A percentile compares a stretch with the other conserved stretches of the same genome.
phyloP scores from a whole-genome alignment of 2,329 filamentous ascomycete species.

The Xylariaceae sp. region DNA sequence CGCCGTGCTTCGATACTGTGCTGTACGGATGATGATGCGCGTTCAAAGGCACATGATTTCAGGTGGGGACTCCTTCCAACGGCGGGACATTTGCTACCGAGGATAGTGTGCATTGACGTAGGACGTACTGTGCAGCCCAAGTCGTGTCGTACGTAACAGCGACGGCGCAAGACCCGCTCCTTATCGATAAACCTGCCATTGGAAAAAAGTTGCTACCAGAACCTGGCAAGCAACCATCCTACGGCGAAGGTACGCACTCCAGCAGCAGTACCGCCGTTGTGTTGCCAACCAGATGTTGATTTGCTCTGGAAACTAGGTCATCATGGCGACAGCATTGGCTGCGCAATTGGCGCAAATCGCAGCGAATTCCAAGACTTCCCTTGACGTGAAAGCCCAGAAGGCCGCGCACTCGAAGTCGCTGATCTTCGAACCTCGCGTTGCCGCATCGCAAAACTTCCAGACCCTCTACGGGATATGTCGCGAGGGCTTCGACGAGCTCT shows the following conservation, averaged over 20 bases:
- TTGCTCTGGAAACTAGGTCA: constrained; percentile 10
- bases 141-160: background rate
- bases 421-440: constrained; percentile 82
- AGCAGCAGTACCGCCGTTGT: background rate
- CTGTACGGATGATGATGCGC: no score
- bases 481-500: constrained; percentile 88
- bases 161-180: background rate
- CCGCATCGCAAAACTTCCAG: constrained; percentile 84
- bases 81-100: background rate
- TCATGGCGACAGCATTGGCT: constrained; percentile 81
- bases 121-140: background rate
- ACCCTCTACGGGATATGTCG: constrained; percentile 80
- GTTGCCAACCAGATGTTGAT: constrained; percentile 11
- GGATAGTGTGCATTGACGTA: background rate
- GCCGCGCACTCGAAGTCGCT: constrained; percentile 88
- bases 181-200: constrained; percentile 16
- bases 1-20: no score
- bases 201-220: constrained; percentile 20
- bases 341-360: constrained; percentile 92
- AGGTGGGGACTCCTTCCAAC: background rate
- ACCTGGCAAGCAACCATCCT: constrained; percentile 1
- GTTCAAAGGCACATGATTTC: no score
- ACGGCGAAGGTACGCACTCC: background rate
- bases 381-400: constrained; percentile 91
- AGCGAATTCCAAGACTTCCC: constrained; percentile 79